Percentiles rank a stretch among this genome's conserved stretches.
Evolutionary conservation across 225 moss, liverwort and hornwort species (phyloP).

Genomic region (Sphagnum contortum): DNA sequence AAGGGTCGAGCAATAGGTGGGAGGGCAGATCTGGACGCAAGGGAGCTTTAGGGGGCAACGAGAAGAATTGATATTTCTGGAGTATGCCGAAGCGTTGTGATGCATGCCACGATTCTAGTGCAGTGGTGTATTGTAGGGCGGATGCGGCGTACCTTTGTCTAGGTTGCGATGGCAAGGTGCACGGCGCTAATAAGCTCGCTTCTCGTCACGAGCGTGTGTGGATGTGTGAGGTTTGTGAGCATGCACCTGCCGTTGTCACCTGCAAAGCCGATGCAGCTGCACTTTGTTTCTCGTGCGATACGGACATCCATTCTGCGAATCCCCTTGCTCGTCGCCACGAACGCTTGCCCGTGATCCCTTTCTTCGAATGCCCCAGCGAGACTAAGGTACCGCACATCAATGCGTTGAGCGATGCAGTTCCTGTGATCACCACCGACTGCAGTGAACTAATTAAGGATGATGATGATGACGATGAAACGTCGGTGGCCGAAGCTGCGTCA

Average conservation of each 20-base stretch:
- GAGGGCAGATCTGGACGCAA: no score
- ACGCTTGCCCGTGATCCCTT: conserved; percentile 65
- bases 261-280: conserved; percentile 95
- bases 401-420: conserved; percentile 2
- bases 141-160: conserved; percentile 71
- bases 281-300: conserved; percentile 71
- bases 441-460: conserved; percentile 24
- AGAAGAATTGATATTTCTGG: neutral
- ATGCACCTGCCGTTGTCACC: conserved; percentile 71
- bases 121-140: conserved; percentile 79
- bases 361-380: conserved; percentile 34
- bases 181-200: conserved; percentile 84
- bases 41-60: no score
- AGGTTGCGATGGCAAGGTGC: conserved; percentile 75
- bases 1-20: no score
- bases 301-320: conserved; percentile 88
- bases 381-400: conserved; percentile 31
- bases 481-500: conserved; percentile 50
- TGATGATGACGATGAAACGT: conserved; percentile 13
- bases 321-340: conserved; percentile 82
- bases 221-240: conserved; percentile 94
- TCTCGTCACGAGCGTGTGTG: conserved; percentile 87
- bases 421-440: conserved; percentile 1
- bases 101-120: conserved; percentile 67
- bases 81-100: conserved; percentile 98